Evolutionary conservation across 371 early-diverging fungal species (phyloP).

Genomic region (Mucor lusitanicus): DNA sequence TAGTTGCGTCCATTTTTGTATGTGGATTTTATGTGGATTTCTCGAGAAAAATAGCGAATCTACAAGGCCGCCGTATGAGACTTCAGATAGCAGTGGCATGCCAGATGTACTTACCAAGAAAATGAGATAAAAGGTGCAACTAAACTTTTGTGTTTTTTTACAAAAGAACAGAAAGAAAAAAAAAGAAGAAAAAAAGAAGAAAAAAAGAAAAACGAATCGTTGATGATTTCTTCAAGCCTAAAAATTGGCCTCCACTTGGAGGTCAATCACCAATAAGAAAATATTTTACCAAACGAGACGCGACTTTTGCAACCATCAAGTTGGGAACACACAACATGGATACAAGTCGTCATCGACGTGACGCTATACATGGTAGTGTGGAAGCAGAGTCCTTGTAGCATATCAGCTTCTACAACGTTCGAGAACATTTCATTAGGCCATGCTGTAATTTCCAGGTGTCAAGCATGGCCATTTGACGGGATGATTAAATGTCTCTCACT

Average conservation of each 20-base stretch:
- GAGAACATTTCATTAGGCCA: not conserved
- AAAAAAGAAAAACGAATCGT: not conserved
- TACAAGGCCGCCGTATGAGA: not conserved
- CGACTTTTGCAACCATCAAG: not conserved
- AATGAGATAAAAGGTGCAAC: not conserved
- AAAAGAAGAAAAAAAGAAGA: not conserved
- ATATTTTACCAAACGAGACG: not conserved
- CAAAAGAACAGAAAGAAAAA: not conserved
- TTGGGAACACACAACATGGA: not conserved
- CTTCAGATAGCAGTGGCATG: not conserved
- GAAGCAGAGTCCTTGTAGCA: not conserved
- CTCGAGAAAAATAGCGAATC: conserved; percentile 11
- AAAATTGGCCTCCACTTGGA: not conserved
- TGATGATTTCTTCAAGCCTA: not conserved
- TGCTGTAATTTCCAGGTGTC: not conserved
- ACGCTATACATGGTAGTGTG: not conserved
- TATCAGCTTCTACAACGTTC: not conserved
- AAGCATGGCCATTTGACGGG: not conserved
- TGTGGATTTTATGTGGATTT: not conserved
- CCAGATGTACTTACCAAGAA: not conserved
- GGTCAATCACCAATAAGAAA: conserved; percentile 2
- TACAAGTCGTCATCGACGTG: not conserved
- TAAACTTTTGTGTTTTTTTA: not conserved
- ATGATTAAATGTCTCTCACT: not conserved
- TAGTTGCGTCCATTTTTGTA: conserved; percentile 66